Evolutionary conservation across 192 early-diverging fungal species (phyloP).

Genomic region (Funneliformis mosseae): DNA sequence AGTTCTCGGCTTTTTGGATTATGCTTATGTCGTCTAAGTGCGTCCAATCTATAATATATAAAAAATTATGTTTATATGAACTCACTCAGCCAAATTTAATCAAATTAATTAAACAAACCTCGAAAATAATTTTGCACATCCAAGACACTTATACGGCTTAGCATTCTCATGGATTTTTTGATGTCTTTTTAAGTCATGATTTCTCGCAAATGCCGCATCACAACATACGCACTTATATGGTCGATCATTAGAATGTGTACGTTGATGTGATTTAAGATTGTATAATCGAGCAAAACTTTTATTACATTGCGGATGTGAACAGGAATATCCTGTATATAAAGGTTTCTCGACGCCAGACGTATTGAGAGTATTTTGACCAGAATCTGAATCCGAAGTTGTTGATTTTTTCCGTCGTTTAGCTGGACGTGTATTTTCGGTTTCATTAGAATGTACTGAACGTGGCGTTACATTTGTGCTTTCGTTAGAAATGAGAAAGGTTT

Average conservation of each 20-base stretch:
- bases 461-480: not conserved
- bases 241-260: slow-evolving; percentile 77
- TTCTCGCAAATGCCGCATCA: slow-evolving; percentile 68
- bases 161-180: slow-evolving; percentile 64
- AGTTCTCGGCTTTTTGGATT: slow-evolving; percentile 27
- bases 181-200: slow-evolving; percentile 81
- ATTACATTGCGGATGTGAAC: slow-evolving; percentile 69
- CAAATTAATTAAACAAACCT: slow-evolving; percentile 1
- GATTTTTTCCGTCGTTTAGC: not conserved
- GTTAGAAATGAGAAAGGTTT: slow-evolving; percentile 12
- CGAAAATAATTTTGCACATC: slow-evolving; percentile 43
- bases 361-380: not conserved
- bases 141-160: slow-evolving; percentile 62
- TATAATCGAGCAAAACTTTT: slow-evolving; percentile 86
- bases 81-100: not conserved
- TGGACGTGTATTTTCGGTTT: not conserved
- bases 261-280: slow-evolving; percentile 83
- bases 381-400: not conserved
- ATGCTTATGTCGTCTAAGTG: slow-evolving; percentile 26
- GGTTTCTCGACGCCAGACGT: not conserved
- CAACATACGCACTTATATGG: slow-evolving; percentile 71
- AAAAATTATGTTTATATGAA: not conserved
- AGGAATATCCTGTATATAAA: slow-evolving; percentile 4
- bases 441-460: no score
- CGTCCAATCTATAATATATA: slow-evolving; percentile 26